Conservation (phyloP, 352 stramenopile species). For the Globisporangium canariense region DNA sequence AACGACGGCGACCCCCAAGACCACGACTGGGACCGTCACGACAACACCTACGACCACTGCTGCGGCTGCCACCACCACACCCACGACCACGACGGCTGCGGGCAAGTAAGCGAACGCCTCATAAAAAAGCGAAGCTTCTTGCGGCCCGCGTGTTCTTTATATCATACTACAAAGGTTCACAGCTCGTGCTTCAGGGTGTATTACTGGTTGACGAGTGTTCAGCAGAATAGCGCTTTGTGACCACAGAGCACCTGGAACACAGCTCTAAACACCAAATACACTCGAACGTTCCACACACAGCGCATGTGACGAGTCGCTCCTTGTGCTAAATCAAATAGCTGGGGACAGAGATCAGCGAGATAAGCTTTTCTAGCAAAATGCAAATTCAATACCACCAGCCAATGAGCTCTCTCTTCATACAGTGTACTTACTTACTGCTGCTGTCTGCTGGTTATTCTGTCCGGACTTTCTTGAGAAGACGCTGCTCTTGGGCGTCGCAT, state of each 20-base stretch:
- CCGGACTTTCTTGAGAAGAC: slow-evolving; percentile 19
- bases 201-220: background rate
- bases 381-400: background rate
- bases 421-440: background rate
- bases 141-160: background rate
- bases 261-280: slow-evolving; percentile 4
- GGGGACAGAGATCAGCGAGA: background rate
- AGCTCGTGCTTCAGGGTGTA: background rate
- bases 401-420: background rate
- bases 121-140: background rate
- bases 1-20: slow-evolving; percentile 11
- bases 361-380: background rate
- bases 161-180: background rate
- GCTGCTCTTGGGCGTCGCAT: slow-evolving; percentile 25
- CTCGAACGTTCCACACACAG: background rate
- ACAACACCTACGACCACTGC: slow-evolving; percentile 12
- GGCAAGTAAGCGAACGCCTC: background rate
- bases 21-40: slow-evolving; percentile 18
- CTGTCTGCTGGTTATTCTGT: slow-evolving; percentile 9
- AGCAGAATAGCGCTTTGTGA: background rate
- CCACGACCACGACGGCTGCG: background rate
- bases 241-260: background rate
- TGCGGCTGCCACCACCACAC: background rate
- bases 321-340: background rate
- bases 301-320: background rate